Base-by-base conservation (phyloP, 306 rosid species). In the Arachis stenosperma region DNA sequence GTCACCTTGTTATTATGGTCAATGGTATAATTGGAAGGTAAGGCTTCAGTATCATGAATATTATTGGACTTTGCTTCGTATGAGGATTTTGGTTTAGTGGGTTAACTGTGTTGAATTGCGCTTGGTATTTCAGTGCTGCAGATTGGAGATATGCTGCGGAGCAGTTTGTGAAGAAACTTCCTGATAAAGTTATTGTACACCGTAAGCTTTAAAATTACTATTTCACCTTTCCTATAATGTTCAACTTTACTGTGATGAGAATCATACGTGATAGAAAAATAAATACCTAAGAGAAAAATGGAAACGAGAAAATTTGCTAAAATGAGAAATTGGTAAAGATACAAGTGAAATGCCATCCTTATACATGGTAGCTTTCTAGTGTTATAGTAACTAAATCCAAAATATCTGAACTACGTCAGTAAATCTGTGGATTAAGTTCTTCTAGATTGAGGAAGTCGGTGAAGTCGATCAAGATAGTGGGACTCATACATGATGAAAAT, bases 71-170 rank as follows among this genome's bases (percentile, higher is more conserved):
- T 75, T 6, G 41, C 10, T 10, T 65, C 10, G 10, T 6, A 51
- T 6, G 52, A 42, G 43, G 36, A 53, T 53, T 53, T 15, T 59
- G 58, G 3, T 51, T 14, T 55, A 71, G 5, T 78, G 39, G 65
- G 65, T 29, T 27, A 48, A 30, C 29, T 78, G 44, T 40, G 63
- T 61, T 29, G 56, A 55, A 61, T 17, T 54, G 70, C 65, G 17
- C 76, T 78, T 17, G 6, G 69, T 61, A 74, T 77, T 78, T 75
- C 90, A 91, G 97, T 81, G 82, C 96, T 48, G 84, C 91, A 67
- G 97, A 91, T 86, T 91, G 97, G 97, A 82, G 88, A 83, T 91
- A 87, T 79, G 96, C 89, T 1, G 93, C 90, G 3, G 89, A 77
- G 58, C 90, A 91, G 84, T 91, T 91, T 79, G 92, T 84, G 62